These are phyloP conservation scores for Coemansia sp. DNA, from an alignment of 192 early-diverging fungal genomes.

Conservation along the genomic window DNA sequence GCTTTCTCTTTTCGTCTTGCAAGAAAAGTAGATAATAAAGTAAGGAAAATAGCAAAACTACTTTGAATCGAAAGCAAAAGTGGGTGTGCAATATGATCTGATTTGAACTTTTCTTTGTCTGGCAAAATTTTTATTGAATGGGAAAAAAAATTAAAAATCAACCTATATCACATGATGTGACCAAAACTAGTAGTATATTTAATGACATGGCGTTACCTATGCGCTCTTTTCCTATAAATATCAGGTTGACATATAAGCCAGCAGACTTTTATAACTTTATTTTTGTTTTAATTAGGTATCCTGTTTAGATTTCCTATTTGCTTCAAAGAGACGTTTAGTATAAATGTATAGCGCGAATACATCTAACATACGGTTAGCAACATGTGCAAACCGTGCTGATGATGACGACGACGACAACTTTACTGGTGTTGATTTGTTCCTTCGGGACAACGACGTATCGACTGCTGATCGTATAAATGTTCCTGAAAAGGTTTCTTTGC, in stretches of 20 bases:
- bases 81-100: no score
- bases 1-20: background rate
- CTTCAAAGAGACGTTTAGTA: no score
- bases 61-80: no score
- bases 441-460: background rate
- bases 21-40: background rate
- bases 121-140: background rate
- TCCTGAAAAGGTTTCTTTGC: conserved; percentile 22
- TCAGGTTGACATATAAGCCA: background rate
- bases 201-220: background rate
- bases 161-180: background rate
- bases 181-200: background rate
- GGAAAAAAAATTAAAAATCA: background rate
- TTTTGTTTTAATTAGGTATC: no score
- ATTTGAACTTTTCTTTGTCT: no score
- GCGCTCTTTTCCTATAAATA: background rate
- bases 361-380: background rate
- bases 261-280: no score
- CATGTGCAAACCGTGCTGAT: background rate
- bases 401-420: conserved; percentile 7
- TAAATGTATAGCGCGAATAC: no score
- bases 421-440: background rate
- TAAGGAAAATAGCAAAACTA: background rate
- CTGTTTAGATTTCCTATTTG: no score
- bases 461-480: background rate